Conservation (phyloP, 2,329 filamentous ascomycete genomes). For the Botryotinia calthae region DNA sequence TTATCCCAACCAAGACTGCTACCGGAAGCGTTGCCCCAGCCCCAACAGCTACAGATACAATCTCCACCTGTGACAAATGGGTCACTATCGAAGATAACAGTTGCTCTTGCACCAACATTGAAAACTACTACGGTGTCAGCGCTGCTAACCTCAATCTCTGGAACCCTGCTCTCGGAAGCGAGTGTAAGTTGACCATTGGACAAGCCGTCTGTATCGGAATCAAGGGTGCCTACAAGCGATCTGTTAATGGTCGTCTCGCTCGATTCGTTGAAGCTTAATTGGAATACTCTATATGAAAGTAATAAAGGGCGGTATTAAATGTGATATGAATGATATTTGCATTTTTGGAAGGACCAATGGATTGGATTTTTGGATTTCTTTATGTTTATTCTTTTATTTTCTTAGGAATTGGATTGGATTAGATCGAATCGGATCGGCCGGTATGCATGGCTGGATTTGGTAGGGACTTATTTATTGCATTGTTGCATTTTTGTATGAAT, state of each 20-base stretch:
- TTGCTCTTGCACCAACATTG: conserved; percentile 22
- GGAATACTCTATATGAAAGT: background rate
- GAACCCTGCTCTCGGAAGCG: conserved; percentile 37
- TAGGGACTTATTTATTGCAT: background rate
- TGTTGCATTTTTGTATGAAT: conserved; percentile 2
- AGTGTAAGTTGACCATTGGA: conserved; percentile 35
- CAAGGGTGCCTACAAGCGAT: conserved; percentile 4
- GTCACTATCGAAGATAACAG: conserved; percentile 2
- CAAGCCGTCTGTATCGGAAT: conserved; percentile 33
- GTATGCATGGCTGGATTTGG: background rate
- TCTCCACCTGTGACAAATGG: conserved; percentile 35
- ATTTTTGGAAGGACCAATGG: background rate
- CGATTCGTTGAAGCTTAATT: conserved; percentile 9
- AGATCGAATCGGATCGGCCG: background rate
- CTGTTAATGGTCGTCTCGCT: conserved; percentile 8
- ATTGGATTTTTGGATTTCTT: background rate
- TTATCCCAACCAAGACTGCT: background rate
- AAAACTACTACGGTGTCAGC: conserved; percentile 27
- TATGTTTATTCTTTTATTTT: background rate
- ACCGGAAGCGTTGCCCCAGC: conserved; percentile 8
- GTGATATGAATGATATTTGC: conserved; percentile 1
- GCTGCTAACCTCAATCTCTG: conserved; percentile 33
- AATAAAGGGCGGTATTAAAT: background rate
- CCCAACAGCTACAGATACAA: conserved; percentile 34
- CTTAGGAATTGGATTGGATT: background rate